phyloP scores from a whole-genome alignment of 2,329 filamentous ascomycete species.

The Pseudopyrenochaeta lycopersici region DNA sequence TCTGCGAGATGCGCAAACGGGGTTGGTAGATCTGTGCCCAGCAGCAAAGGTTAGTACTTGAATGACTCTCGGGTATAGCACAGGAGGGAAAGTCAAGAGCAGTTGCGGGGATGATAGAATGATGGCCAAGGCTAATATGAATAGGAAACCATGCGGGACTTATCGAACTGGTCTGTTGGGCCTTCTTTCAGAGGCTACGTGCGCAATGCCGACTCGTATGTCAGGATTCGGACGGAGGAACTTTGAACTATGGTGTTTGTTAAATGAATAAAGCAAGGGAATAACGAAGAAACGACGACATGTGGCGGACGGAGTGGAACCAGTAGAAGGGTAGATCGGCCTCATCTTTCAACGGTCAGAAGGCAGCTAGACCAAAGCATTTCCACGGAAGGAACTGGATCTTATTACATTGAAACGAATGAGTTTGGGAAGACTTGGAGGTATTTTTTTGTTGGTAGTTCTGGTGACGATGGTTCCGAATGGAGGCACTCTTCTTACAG shows the following conservation, averaged over 20 bases:
- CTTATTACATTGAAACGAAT: too few species aligned
- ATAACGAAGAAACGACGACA: too few species aligned
- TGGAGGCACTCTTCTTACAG: too few species aligned
- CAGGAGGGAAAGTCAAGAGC: not conserved
- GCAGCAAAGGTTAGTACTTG: conserved; percentile 19
- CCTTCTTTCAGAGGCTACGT: conserved; percentile 34
- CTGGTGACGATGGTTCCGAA: too few species aligned
- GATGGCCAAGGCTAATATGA: not conserved
- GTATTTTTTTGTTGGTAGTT: too few species aligned
- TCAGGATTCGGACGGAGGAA: conserved; percentile 27
- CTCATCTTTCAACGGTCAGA: too few species aligned
- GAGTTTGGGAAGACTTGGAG: too few species aligned
- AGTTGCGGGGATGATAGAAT: not conserved
- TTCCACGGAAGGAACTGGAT: too few species aligned
- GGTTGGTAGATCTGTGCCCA: conserved; percentile 22
- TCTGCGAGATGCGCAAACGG: conserved; percentile 15
- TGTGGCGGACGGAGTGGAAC: too few species aligned
- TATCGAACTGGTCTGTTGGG: conserved; percentile 31
- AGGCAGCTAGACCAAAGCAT: too few species aligned
- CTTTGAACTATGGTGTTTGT: conserved; percentile 5
- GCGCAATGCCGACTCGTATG: conserved; percentile 34
- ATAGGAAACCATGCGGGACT: conserved; percentile 14
- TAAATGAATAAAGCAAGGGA: not conserved
- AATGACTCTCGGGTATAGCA: not conserved
- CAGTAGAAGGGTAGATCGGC: too few species aligned